Evolutionary conservation across 768 basidiomycete species (phyloP).

Genomic region (Fomitopsis serialis): DNA sequence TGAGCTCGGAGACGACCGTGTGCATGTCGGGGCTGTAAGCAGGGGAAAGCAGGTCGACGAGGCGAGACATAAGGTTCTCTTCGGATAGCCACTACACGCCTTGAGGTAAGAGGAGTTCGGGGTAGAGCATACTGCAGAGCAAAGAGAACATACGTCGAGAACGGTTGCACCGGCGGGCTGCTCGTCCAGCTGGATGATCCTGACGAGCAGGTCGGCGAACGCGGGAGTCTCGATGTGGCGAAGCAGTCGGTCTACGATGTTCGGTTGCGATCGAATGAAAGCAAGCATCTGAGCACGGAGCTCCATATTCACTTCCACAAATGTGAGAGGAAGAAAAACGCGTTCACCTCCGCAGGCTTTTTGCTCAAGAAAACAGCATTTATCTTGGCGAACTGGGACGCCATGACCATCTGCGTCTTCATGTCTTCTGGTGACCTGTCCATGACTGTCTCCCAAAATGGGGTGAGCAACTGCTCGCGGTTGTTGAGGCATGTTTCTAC

Average conservation of each 20-base stretch:
- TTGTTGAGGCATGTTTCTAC: constrained; percentile 82
- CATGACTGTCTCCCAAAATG: constrained; percentile 90
- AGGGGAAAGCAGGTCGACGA: constrained; percentile 82
- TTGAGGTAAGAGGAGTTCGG: constrained; percentile 27
- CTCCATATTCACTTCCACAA: constrained; percentile 24
- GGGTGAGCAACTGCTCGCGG: constrained; percentile 64
- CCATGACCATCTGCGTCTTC: constrained; percentile 81
- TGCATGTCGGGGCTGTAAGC: constrained; percentile 71
- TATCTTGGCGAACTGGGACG: constrained; percentile 92
- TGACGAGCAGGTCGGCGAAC: constrained; percentile 85
- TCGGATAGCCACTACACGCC: constrained; percentile 77
- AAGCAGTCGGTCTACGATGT: constrained; percentile 77
- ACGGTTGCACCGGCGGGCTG: constrained; percentile 75
- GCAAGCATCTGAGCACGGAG: constrained; percentile 69
- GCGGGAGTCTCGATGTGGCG: constrained; percentile 85
- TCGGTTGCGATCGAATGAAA: constrained; percentile 82
- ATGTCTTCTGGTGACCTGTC: constrained; percentile 81
- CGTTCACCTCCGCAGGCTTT: constrained; percentile 80
- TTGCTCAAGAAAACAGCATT: constrained; percentile 85
- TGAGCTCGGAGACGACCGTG: constrained; percentile 80
- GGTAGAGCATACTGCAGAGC: constrained; percentile 24
- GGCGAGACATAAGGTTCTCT: constrained; percentile 73
- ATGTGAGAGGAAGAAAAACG: constrained; percentile 18
- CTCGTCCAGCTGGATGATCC: constrained; percentile 88
- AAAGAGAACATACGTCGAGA: constrained; percentile 66